Conservation (phyloP, 192 early-diverging fungal species). For the Mortierella claussenii region DNA sequence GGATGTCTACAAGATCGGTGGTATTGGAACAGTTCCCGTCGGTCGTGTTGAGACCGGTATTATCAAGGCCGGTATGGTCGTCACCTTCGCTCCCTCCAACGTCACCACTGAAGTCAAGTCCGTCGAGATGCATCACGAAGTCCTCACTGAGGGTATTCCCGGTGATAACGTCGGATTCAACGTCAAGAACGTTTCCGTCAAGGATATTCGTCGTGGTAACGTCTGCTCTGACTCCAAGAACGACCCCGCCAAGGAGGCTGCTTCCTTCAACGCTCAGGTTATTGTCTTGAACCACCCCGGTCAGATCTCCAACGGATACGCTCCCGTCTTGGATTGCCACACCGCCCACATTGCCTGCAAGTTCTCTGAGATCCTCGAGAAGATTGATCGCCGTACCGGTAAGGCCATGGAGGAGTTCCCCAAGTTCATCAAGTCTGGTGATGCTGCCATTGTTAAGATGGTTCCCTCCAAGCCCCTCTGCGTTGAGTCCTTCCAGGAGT, state of each 20-base stretch:
- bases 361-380: conserved; percentile 90
- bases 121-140: conserved; percentile 99
- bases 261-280: conserved; percentile 94
- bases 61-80: conserved; percentile 93
- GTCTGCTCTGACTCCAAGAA: conserved; percentile 98
- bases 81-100: conserved; percentile 88
- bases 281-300: conserved; percentile 97
- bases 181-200: conserved; percentile 98
- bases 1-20: conserved; percentile 99
- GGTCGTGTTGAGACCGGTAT: conserved; percentile 97
- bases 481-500: conserved; percentile 93
- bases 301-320: conserved; percentile 94
- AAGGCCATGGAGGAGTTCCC: conserved; percentile 93
- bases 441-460: conserved; percentile 96
- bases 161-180: conserved; percentile 99
- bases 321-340: conserved; percentile 95
- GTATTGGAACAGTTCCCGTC: conserved; percentile 96
- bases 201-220: conserved; percentile 97
- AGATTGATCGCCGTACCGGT: conserved; percentile 96
- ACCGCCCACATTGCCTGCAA: conserved; percentile 98
- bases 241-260: conserved; percentile 93
- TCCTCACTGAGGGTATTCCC: conserved; percentile 85
- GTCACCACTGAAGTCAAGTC: conserved; percentile 96
- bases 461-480: conserved; percentile 96
- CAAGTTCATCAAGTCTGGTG: conserved; percentile 96